Base-by-base conservation (phyloP, 495 filamentous ascomycete genomes). In the Penicillium parvum region DNA sequence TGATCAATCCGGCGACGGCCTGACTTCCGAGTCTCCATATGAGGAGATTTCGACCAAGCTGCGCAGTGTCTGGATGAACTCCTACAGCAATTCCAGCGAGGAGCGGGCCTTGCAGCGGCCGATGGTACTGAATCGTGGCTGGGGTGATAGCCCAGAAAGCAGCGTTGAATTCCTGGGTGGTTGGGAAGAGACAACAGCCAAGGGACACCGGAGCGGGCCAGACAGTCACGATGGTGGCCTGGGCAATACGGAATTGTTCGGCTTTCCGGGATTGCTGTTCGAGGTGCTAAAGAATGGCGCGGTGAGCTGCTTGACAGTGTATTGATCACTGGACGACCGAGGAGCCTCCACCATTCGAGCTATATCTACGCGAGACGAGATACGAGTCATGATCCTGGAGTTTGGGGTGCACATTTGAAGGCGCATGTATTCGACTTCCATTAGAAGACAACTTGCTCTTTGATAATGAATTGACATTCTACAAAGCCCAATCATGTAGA, bases 271-370 rank as follows among this genome's bases (percentile, higher is more conserved):
- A 2, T 68, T 96, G 55, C 74, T 96, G 14, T 97, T 96, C 67
- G 92, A 98, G 67, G 91, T 98, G 8, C 64, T 96, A 65, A 92
- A 86, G 81, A 96, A 92, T 57, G 88, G 84, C 3, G 82, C 81
- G 29, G 88, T 98, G 22, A 91, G 87, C 60, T 84, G 84, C 22
- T 68, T 97, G 51, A 96, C 90, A n/a, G 79, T 95, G 7, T 95
- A 86, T 64, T 92, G 49, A 81, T 42, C 12, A 12, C n/a, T 22
- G 18, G 18, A 14, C 3, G 1, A 0, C 16, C 19, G 7, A 6
- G 23, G 2, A 27, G 3, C 14, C 3, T 23, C 5, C 23, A 3
- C 20, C 18, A 33, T 26, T 19, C 9, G 3, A 29, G 10, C 1
- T 20, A 20, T 33, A 33, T 32, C n/a, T n/a, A n/a, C n/a, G n/a